A percentile compares a stretch with the other conserved stretches of the same genome.
Conservation (phyloP, 2,329 filamentous ascomycete genomes). For the Endoconidiophora polonica region DNA sequence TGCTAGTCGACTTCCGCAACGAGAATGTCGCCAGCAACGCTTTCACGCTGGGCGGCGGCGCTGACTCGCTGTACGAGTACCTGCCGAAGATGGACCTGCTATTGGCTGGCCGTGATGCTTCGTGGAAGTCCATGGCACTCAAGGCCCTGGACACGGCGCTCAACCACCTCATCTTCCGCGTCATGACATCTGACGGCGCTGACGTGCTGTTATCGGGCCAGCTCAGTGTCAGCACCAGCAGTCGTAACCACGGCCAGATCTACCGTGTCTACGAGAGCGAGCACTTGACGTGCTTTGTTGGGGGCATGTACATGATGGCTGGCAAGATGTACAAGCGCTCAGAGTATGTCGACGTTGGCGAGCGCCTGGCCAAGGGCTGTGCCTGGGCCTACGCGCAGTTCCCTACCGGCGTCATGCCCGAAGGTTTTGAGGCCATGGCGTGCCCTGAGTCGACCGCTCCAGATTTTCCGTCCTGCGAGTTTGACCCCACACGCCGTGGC, state of each 20-base stretch:
- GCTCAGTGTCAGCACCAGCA: constrained; percentile 8
- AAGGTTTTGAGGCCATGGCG: constrained; percentile 30
- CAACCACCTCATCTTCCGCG: constrained; percentile 50
- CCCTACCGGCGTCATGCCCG: constrained; percentile 41
- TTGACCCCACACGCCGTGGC: constrained; percentile 16
- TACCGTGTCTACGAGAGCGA: constrained; percentile 16
- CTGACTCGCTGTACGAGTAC: constrained; percentile 44
- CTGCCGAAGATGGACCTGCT: constrained; percentile 46
- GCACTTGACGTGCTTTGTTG: constrained; percentile 54
- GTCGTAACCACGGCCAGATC: not conserved
- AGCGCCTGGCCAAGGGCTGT: constrained; percentile 36
- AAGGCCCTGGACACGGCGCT: constrained; percentile 41
- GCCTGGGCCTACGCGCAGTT: constrained; percentile 40
- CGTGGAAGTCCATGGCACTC: constrained; percentile 50
- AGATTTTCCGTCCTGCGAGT: constrained; percentile 17
- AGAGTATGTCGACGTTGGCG: constrained; percentile 32
- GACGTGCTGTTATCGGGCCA: constrained; percentile 47
- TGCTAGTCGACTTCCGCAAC: constrained; percentile 33
- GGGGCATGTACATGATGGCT: constrained; percentile 53
- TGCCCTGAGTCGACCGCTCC: constrained; percentile 23
- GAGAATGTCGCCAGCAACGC: constrained; percentile 21
- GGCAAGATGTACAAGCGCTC: constrained; percentile 40
- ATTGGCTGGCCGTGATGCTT: constrained; percentile 41
- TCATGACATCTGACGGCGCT: constrained; percentile 42
- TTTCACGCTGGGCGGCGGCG: constrained; percentile 36